Evolutionary conservation across 352 stramenopile species (phyloP).

Genomic region (Thalassiosira gravida): DNA sequence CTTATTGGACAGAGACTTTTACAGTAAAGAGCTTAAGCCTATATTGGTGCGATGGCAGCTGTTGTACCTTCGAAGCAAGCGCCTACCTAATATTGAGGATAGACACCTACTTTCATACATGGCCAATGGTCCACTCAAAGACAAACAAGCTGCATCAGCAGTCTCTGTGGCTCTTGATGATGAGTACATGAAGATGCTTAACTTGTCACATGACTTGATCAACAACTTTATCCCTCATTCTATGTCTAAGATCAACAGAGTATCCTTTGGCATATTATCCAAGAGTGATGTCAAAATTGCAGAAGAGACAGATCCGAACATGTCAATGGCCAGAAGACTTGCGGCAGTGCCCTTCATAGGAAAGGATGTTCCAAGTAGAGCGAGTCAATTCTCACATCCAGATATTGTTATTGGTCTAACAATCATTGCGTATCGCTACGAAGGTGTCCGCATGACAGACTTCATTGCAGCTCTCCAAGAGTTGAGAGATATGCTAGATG

Average conservation of each 20-base stretch:
- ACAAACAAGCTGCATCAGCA: constrained; percentile 85
- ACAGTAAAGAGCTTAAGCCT: constrained; percentile 91
- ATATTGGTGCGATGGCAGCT: constrained; percentile 92
- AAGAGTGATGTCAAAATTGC: constrained; percentile 86
- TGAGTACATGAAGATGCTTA: constrained; percentile 96
- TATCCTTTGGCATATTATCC: constrained; percentile 95
- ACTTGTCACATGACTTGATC: constrained; percentile 96
- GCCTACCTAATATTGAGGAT: constrained; percentile 89
- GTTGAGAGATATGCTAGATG: constrained; percentile 88
- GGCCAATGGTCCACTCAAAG: constrained; percentile 86
- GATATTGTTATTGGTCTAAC: constrained; percentile 92
- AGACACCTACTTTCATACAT: constrained; percentile 87
- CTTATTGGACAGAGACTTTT: constrained; percentile 94
- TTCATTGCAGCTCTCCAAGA: constrained; percentile 86
- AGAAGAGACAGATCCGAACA: constrained; percentile 88
- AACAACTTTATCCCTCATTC: constrained; percentile 97
- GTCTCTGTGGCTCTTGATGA: constrained; percentile 86
- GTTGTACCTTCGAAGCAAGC: constrained; percentile 92
- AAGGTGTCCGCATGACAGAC: constrained; percentile 88
- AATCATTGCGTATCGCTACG: constrained; percentile 90
- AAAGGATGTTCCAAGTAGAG: constrained; percentile 98
- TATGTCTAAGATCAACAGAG: constrained; percentile 98
- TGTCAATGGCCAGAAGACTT: constrained; percentile 92
- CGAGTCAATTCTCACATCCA: constrained; percentile 98
- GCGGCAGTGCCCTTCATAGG: constrained; percentile 98